Conservation (phyloP, 495 filamentous ascomycete species). For the Neurospora sp. region DNA sequence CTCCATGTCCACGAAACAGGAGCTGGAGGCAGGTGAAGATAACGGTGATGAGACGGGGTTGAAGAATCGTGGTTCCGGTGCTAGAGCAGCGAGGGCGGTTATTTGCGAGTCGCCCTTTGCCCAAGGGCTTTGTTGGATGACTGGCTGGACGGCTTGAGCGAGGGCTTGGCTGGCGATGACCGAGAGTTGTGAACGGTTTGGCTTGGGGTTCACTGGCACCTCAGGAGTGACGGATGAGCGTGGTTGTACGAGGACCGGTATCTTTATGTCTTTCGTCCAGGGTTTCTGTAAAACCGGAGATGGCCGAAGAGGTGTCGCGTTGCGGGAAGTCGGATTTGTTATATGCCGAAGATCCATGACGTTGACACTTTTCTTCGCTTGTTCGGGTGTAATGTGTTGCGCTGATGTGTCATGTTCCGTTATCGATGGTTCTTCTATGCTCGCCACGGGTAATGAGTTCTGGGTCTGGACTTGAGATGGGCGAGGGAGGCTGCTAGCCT, state of each 20-base stretch:
- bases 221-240: not conserved
- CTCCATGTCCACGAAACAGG: not conserved
- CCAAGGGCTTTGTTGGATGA: conserved; percentile 5
- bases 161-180: not conserved
- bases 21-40: conserved; percentile 13
- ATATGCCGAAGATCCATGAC: not conserved
- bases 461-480: not conserved
- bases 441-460: not conserved
- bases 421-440: not conserved
- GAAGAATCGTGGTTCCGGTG: not conserved
- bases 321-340: not conserved
- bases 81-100: not conserved
- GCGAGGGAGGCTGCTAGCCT: not conserved
- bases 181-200: not conserved
- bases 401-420: not conserved
- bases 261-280: not conserved
- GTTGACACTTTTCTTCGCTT: not conserved
- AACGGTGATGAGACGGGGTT: conserved; percentile 5
- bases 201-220: not conserved
- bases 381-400: not conserved
- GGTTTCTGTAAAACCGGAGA: not conserved
- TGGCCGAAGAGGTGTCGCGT: not conserved
- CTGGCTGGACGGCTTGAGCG: not conserved
- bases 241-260: not conserved
- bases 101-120: conserved; percentile 12